A percentile compares a stretch with the other conserved stretches of the same genome.
Evolutionary conservation across 768 basidiomycete genomes (phyloP).

Genomic region (Mycena polygramma): DNA sequence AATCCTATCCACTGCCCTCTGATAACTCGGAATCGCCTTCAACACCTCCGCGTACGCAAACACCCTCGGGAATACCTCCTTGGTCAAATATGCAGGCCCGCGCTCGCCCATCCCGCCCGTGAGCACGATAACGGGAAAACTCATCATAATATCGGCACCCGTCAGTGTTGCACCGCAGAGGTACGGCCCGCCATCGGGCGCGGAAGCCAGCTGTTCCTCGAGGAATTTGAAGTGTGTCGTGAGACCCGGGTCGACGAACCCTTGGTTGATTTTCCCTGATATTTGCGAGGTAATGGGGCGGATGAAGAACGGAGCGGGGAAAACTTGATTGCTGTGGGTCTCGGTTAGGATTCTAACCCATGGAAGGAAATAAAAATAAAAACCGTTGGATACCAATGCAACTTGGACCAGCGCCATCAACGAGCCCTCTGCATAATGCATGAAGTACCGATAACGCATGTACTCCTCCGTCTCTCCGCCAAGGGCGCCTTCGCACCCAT

Average conservation of each 20-base stretch:
- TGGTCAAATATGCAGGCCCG: not conserved
- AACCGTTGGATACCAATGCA: too few relatives aligned
- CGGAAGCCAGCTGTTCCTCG: slow-evolving; percentile 32
- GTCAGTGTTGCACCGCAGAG: slow-evolving; percentile 27
- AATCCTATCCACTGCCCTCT: slow-evolving; percentile 35
- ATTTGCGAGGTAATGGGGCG: slow-evolving; percentile 26
- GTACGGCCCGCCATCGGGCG: slow-evolving; percentile 31
- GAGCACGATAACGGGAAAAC: slow-evolving; percentile 9
- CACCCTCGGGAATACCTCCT: slow-evolving; percentile 28
- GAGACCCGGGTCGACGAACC: slow-evolving; percentile 20
- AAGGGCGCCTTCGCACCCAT: not conserved
- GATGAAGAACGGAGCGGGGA: slow-evolving; percentile 35
- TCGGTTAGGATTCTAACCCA: too few relatives aligned
- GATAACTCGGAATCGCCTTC: slow-evolving; percentile 25
- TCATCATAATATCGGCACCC: slow-evolving; percentile 36
- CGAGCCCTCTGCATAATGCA: slow-evolving; percentile 12
- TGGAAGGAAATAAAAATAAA: too few relatives aligned
- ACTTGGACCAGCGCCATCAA: not conserved
- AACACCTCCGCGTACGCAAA: slow-evolving; percentile 32
- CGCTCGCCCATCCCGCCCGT: slow-evolving; percentile 1
- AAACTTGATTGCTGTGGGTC: slow-evolving; percentile 22
- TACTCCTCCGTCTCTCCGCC: slow-evolving; percentile 8
- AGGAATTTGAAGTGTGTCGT: slow-evolving; percentile 29
- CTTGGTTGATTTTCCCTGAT: slow-evolving; percentile 11
- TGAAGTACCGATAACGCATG: slow-evolving; percentile 5